Evolutionary conservation across 139 green algal genomes (phyloP).

Genomic region (Volvox africanus): DNA sequence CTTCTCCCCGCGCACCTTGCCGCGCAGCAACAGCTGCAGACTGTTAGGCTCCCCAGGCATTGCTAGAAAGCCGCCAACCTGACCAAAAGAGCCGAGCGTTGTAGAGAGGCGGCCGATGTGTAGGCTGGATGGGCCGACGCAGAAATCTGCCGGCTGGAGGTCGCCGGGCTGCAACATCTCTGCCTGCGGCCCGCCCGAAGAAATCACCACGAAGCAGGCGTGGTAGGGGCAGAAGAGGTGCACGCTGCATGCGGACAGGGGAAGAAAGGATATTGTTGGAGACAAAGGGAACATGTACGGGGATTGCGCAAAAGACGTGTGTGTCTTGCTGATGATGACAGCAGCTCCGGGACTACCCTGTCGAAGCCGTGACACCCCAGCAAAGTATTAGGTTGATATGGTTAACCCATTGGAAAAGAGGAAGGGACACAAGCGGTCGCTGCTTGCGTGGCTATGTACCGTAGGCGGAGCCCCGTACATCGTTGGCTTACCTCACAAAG

Average conservation of each 20-base stretch:
- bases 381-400: too few species aligned
- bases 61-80: not conserved
- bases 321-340: too few species aligned
- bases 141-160: not conserved
- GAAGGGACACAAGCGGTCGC: not conserved
- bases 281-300: not conserved
- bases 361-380: too few species aligned
- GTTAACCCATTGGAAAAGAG: too few species aligned
- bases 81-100: not conserved
- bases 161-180: conserved; percentile 26
- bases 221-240: conserved; percentile 26
- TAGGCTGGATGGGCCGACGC: not conserved
- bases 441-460: too few species aligned
- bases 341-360: too few species aligned
- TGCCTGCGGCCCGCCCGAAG: not conserved
- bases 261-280: not conserved
- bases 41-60: not conserved
- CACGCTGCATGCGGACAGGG: not conserved
- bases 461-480: not conserved
- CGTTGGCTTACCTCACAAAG: not conserved
- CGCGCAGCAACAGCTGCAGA: conserved; percentile 9
- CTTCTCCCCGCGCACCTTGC: not conserved
- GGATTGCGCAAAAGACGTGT: too few species aligned
- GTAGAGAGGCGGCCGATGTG: not conserved
- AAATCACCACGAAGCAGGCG: conserved; percentile 7